Evolutionary conservation across 768 basidiomycete species (phyloP).

Genomic region (Sporobolomyces phaffii): DNA sequence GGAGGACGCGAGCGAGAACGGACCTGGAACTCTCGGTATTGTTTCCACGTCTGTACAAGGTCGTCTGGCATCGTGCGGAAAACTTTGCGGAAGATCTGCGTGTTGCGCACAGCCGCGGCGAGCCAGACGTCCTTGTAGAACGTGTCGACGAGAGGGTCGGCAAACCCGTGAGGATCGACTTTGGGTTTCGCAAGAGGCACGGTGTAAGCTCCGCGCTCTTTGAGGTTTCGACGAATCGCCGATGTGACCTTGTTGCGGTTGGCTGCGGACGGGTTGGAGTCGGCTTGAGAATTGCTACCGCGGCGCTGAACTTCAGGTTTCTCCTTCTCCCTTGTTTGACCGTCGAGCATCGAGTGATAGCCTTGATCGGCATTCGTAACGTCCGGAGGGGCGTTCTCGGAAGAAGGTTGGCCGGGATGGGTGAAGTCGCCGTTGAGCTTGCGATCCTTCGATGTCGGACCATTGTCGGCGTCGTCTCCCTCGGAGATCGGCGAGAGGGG

Average conservation of each 20-base stretch:
- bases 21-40: constrained; percentile 67
- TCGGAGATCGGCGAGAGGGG: constrained; percentile 18
- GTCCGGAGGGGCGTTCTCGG: constrained; percentile 20
- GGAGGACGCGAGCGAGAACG: not conserved
- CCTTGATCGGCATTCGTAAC: constrained; percentile 22
- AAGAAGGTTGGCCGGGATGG: not conserved
- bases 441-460: not conserved
- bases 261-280: constrained; percentile 28
- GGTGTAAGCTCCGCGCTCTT: constrained; percentile 44
- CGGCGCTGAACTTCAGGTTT: not conserved
- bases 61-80: constrained; percentile 94
- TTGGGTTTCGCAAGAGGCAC: constrained; percentile 63
- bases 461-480: not conserved
- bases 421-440: constrained; percentile 7
- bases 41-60: constrained; percentile 86
- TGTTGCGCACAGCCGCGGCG: constrained; percentile 72
- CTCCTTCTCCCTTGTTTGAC: not conserved
- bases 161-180: constrained; percentile 70
- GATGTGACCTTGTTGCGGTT: constrained; percentile 25
- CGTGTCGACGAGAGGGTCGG: constrained; percentile 75
- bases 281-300: not conserved
- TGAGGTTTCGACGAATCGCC: constrained; percentile 48
- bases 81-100: constrained; percentile 89
- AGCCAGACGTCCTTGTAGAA: constrained; percentile 89
- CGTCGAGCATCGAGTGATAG: constrained; percentile 11